phyloP scores from a whole-genome alignment of 192 early-diverging fungal genomes.

The Kappamyces sp. region DNA sequence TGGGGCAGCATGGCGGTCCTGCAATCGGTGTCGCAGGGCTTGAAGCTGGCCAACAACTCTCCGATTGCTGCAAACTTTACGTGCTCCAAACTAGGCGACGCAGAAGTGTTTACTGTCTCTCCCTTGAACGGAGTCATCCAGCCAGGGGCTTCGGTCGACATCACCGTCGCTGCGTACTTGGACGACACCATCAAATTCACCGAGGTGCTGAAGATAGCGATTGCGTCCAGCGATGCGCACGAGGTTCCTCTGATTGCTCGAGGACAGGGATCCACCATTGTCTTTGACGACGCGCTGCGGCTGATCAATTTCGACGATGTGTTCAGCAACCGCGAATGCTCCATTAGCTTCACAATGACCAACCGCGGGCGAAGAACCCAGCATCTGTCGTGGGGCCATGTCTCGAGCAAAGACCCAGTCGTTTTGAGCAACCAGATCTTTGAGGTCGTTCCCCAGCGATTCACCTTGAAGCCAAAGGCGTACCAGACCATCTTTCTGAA shows the following conservation, averaged over 20 bases:
- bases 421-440: conserved; percentile 27
- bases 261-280: conserved; percentile 50
- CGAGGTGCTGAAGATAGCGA: conserved; percentile 45
- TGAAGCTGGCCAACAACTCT: conserved; percentile 45
- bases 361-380: conserved; percentile 52
- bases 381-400: conserved; percentile 40
- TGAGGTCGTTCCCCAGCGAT: conserved; percentile 44
- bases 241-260: conserved; percentile 50
- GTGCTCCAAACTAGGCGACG: conserved; percentile 38
- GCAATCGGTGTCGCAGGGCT: conserved; percentile 10
- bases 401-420: conserved; percentile 17
- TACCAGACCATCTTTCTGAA: conserved; percentile 40
- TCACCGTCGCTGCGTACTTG: conserved; percentile 44
- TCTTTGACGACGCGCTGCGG: conserved; percentile 40
- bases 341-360: conserved; percentile 32
- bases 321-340: conserved; percentile 53
- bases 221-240: conserved; percentile 31
- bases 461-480: conserved; percentile 42
- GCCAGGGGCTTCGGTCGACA: conserved; percentile 20
- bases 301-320: conserved; percentile 48
- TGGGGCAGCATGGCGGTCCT: conserved; percentile 57
- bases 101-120: conserved; percentile 38
- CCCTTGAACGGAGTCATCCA: conserved; percentile 31
- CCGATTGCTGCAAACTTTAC: conserved; percentile 44
- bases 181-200: conserved; percentile 57